A percentile compares a stretch with the other conserved stretches of the same genome.
Conservation (phyloP, 2,329 filamentous ascomycete species). For the Westerdykella ornata region DNA sequence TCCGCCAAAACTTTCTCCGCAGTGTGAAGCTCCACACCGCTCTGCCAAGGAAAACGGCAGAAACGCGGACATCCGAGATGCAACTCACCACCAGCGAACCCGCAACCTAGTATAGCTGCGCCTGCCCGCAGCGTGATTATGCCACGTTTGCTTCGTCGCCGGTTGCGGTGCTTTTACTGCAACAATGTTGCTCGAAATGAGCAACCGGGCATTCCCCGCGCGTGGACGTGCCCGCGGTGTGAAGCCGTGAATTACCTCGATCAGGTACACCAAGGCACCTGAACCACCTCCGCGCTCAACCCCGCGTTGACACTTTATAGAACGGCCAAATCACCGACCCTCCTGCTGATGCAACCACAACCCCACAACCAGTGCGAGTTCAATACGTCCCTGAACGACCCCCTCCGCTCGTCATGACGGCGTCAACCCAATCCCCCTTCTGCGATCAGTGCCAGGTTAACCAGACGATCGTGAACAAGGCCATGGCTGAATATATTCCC, state of each 20-base stretch:
- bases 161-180: slow-evolving; percentile 34
- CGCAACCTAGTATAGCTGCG: background rate
- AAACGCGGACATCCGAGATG: background rate
- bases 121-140: slow-evolving; percentile 12
- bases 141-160: slow-evolving; percentile 29
- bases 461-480: slow-evolving; percentile 70
- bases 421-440: slow-evolving; percentile 43
- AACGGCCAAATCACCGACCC: slow-evolving; percentile 87
- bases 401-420: slow-evolving; percentile 15
- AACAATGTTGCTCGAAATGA: slow-evolving; percentile 19
- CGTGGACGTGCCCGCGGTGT: slow-evolving; percentile 52
- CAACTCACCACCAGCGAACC: background rate
- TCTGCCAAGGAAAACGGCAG: no score
- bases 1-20: background rate
- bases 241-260: slow-evolving; percentile 87
- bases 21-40: background rate
- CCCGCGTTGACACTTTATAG: slow-evolving; percentile 42
- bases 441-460: slow-evolving; percentile 83
- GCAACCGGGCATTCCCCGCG: slow-evolving; percentile 16
- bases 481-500: slow-evolving; percentile 73
- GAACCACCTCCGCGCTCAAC: slow-evolving; percentile 1
- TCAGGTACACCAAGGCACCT: slow-evolving; percentile 50
- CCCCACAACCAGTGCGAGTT: slow-evolving; percentile 12
- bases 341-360: slow-evolving; percentile 49
- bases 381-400: slow-evolving; percentile 24